Percentiles rank a stretch among this genome's conserved stretches.
Conservation (phyloP, 163 green algal genomes). For the Coccomyxa subellipsoidea region DNA sequence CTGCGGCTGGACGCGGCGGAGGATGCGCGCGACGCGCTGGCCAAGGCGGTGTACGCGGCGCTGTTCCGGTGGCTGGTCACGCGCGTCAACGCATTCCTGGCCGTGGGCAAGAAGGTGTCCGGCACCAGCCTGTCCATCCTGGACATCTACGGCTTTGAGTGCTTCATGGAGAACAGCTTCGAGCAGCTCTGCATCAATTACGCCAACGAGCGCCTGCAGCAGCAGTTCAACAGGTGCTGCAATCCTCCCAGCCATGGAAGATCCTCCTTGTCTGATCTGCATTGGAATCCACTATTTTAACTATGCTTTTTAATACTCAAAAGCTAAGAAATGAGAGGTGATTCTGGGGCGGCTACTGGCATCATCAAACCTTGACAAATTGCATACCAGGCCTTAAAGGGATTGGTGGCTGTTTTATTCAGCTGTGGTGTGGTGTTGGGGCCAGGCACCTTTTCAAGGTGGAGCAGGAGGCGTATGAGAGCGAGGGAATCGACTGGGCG, state of each 20-base stretch:
- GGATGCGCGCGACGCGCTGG: conserved; percentile 85
- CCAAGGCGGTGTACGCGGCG: conserved; percentile 71
- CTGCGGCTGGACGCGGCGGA: conserved; percentile 52
- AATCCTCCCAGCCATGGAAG: too few species aligned
- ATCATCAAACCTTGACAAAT: too few species aligned
- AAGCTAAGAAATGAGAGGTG: conserved; percentile 82
- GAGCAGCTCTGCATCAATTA: conserved; percentile 99
- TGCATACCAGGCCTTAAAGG: too few species aligned
- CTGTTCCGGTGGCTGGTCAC: conserved; percentile 90
- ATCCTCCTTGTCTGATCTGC: too few species aligned
- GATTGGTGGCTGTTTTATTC: too few species aligned
- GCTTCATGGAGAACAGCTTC: conserved; percentile 82
- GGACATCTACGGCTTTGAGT: conserved; percentile 94
- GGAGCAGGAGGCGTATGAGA: conserved; percentile 90
- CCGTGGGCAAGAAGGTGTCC: conserved; percentile 14
- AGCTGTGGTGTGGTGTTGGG: not conserved
- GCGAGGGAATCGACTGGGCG: conserved; percentile 95
- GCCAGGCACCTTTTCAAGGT: conserved; percentile 9
- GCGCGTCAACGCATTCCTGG: conserved; percentile 38
- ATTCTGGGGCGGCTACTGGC: conserved; percentile 8
- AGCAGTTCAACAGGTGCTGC: conserved; percentile 96
- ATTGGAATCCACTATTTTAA: too few species aligned
- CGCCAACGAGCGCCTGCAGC: conserved; percentile 98
- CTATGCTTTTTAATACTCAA: not conserved
- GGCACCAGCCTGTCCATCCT: conserved; percentile 65